Evolutionary conservation across 768 basidiomycete species (phyloP).

Genomic region (Boletus speciosus): DNA sequence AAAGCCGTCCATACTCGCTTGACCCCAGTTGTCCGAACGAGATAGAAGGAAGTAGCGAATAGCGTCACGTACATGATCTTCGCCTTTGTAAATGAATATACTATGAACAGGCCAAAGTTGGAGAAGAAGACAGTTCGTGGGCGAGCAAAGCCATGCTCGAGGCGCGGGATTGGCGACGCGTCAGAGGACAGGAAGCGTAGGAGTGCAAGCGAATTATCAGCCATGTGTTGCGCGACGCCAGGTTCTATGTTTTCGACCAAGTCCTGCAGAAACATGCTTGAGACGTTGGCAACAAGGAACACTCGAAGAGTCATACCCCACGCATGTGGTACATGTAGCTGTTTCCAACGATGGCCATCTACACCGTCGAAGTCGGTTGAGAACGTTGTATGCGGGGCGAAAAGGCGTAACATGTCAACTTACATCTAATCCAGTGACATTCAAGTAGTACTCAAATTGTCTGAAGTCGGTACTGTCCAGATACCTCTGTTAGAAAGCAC

Average conservation of each 20-base stretch:
- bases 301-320: conserved; percentile 46
- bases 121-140: conserved; percentile 79
- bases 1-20: conserved; percentile 37
- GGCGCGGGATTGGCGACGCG: conserved; percentile 62
- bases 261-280: conserved; percentile 40
- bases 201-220: conserved; percentile 79
- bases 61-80: conserved; percentile 56
- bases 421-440: conserved; percentile 89
- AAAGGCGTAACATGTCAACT: conserved; percentile 22
- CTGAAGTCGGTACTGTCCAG: conserved; percentile 82
- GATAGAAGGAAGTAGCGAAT: conserved; percentile 42
- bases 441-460: conserved; percentile 87
- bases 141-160: conserved; percentile 46
- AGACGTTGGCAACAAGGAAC: background rate
- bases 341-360: conserved; percentile 91
- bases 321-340: conserved; percentile 94
- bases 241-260: conserved; percentile 78
- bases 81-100: conserved; percentile 74
- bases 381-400: background rate
- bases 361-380: conserved; percentile 1
- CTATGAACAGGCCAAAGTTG: conserved; percentile 61
- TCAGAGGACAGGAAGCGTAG: conserved; percentile 68
- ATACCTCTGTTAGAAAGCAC: conserved; percentile 12
- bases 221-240: conserved; percentile 90
- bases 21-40: conserved; percentile 37